Evolutionary conservation across 192 early-diverging fungal species (phyloP), one percentile per base, ranked within the genome.

Genomic region (Coemansia sp.): DNA sequence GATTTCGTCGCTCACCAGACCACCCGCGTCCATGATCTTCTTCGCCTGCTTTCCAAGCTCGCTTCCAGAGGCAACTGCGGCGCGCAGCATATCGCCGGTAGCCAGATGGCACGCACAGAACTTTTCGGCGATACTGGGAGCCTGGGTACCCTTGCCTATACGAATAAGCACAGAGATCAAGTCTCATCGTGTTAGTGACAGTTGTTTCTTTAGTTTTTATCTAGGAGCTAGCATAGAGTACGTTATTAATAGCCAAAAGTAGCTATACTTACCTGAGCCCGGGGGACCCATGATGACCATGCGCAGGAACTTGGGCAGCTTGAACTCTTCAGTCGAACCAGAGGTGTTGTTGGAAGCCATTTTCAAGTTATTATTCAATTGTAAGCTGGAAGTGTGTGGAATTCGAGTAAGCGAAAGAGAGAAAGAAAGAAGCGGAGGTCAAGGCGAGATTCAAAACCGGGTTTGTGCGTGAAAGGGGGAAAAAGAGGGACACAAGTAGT

Each of bases 1-100:
- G 80, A 99, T 97, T 73, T 99, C 97, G 82, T 99, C 97, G 63
- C 86, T 88, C 52, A 99, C 97, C 48, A 99, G 84, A 51, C 91
- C 94, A 57, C 97, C 97, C 18, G 90, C 88, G 66, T 99, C 97
- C 97, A 99, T 99, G 74, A 99, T 86, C 85, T 94, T 94, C 86
- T 99, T 99, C 63, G 97, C 97, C 73, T 93, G 84, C 71, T 92
- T 80, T 56, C 96, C 96, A 61, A 96, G 85, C 69, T 87, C 86
- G 50, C 94, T 92, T 66, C 95, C 95, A 61, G 89, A 87, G 6
- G 87, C 63, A 54, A 99, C 94, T 55, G 94, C 95, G 24, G 94
- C 95, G 54, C 97, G 87, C 51, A 99, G 86, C 97, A 99, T 99
- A 75, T 99, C 97, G 66, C 94, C 94, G 27, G 97, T 99, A 23